A percentile compares a stretch with the other conserved stretches of the same genome.
Evolutionary conservation across 257 asterid species (phyloP).

Genomic region (Perilla frutescens): DNA sequence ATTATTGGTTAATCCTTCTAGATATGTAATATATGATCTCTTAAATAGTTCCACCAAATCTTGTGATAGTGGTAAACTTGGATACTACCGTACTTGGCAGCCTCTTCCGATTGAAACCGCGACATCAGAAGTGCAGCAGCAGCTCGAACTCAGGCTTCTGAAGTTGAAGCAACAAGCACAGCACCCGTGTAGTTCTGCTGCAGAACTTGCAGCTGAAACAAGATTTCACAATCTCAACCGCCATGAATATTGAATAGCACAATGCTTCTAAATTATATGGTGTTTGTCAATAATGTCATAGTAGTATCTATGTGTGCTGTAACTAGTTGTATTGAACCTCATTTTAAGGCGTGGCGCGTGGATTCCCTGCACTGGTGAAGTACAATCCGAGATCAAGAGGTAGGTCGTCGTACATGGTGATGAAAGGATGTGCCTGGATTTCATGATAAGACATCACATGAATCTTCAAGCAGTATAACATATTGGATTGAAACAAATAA

Average conservation of each 20-base stretch:
- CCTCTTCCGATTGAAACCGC: no score
- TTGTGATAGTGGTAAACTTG: background rate
- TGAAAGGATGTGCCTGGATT: constrained; percentile 84
- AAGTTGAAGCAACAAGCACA: background rate
- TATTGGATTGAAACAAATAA: constrained; percentile 11
- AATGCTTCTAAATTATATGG: no score
- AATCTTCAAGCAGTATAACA: constrained; percentile 25
- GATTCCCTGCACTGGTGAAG: constrained; percentile 80
- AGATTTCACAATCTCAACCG: background rate
- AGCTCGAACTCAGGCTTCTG: background rate
- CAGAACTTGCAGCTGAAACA: background rate
- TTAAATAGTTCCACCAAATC: background rate
- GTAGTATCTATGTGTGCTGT: no score
- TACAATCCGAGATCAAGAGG: constrained; percentile 75
- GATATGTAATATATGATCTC: background rate
- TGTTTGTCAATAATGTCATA: no score
- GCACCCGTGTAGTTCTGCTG: no score
- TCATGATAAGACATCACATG: constrained; percentile 31
- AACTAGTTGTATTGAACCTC: constrained; percentile 12
- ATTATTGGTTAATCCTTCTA: background rate
- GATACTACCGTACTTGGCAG: background rate
- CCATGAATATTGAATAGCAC: background rate
- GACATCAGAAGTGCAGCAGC: no score
- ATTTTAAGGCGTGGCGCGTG: constrained; percentile 61
- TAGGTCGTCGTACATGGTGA: constrained; percentile 65